Base-by-base conservation (phyloP, 345 rosid species). In the Gossypium sturtianum region DNA sequence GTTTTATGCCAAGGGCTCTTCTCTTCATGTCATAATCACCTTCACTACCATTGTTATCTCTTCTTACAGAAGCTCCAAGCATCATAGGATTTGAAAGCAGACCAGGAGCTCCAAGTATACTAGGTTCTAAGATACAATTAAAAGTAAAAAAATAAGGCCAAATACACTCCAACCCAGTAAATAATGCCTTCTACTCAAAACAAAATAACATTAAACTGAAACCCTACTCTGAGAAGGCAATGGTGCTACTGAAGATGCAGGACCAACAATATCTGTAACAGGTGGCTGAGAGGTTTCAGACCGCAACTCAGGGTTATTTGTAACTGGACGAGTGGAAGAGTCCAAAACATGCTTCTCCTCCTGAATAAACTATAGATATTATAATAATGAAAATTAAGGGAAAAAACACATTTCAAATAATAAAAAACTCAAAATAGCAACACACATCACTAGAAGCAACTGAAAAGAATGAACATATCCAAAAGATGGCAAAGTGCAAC, bases 71-170 rank as follows among this genome's bases (percentile, higher is more conserved):
- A 85, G 86, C 83, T 75, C 98, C 99, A 82, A 89, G 93, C 10
- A 38, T 9, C 2, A 12, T 29, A 52, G 17, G 61, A 52, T 22
- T 11, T 53, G 73, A 70, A 52, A 70, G 60, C 73, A 70, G 45
- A 70, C 48, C 73, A 70, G 76, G 93, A 84, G 86, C 85, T 75
- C 98, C 98, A 81, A 91, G 97, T 85, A 96, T 85, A 77, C 97
- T 86, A 79, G 98, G 93, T 85, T 82, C 99, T 91, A 81, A 45
- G 63, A 82, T 58, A 66, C 64, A 75, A 67, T 53, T 27, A 27
- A 81, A 75, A 54, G 65, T 60, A 82, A 51, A 76, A 77, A 20
- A 66, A 76, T 52, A 29, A 64, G 62, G 72, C 54, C 9, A 62
- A 53, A 41, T n/a, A 25, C 15, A 34, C 43, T 68, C 51, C 57